phyloP scores from a whole-genome alignment of 768 basidiomycete species.

The Gautieria morchelliformis region DNA sequence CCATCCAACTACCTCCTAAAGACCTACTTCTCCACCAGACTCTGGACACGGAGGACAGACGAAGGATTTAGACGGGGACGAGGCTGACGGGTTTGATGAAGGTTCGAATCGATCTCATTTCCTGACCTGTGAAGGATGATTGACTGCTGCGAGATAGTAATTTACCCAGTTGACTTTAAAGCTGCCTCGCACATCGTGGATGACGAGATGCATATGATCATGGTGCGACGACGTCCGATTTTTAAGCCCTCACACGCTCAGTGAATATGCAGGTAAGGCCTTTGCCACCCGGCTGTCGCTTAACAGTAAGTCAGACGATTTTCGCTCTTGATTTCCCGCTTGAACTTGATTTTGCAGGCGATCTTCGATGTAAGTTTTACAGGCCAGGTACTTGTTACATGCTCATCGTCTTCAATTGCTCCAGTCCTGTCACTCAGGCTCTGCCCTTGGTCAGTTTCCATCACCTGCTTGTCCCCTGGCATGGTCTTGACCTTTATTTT shows the following conservation, averaged over 20 bases:
- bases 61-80: conserved; percentile 73
- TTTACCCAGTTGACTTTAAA: conserved; percentile 80
- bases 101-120: conserved; percentile 20
- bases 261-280: conserved; percentile 33
- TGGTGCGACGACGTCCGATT: conserved; percentile 37
- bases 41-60: conserved; percentile 94
- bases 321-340: no score
- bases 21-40: conserved; percentile 32
- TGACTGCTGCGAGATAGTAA: conserved; percentile 37
- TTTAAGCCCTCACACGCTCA: neutral
- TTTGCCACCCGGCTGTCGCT: conserved; percentile 77
- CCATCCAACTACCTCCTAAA: neutral
- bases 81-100: conserved; percentile 79
- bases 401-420: neutral
- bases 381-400: no score
- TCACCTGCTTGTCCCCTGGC: neutral
- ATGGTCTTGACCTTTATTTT: neutral
- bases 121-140: neutral
- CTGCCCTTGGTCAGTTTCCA: conserved; percentile 32
- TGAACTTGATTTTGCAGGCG: conserved; percentile 19
- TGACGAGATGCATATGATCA: conserved; percentile 69
- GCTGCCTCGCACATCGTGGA: conserved; percentile 73
- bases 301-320: conserved; percentile 40
- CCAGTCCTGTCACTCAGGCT: conserved; percentile 85
- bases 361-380: conserved; percentile 57